Base-by-base conservation (phyloP, 1,284 basidiomycete genomes). In the Ceraceosorus guamensis region DNA sequence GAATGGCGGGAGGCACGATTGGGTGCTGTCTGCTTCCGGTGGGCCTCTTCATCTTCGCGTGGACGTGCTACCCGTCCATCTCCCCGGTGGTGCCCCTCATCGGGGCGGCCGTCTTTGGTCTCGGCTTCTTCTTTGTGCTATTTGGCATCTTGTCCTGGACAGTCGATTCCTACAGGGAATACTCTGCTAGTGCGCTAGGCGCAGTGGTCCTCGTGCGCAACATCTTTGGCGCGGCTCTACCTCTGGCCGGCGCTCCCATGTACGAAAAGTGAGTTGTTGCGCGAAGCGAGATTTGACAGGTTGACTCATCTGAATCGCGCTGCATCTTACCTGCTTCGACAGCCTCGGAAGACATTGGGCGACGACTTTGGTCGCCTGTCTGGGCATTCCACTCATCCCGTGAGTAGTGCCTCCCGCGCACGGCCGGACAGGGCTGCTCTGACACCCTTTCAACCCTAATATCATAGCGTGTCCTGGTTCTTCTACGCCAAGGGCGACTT, bases 11-110 rank as follows among this genome's bases (percentile, higher is more conserved):
- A 14, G 55, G 66, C 11, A 52, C 66, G 1, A 66, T 67, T 61
- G 71, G 61, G 6, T 71, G 68, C 11, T 63, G 63, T 6, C 16
- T 76, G 48, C 65, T 71, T 11, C 72, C 72, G 8, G 41, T 70
- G 16, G 70, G 72, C 3, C 55, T 75, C n/a, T 68, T 73, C 58
- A 59, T 75, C 46, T 70, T 68, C 5, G 69, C 72, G 8, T 73
- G 71, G 71, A 75, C 71, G 7, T 66, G 60, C 37, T 71, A 69
- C 50, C 49, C 58, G 31, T 35, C 52, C 16, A 43, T 73, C 18
- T 61, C 61, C 7, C 71, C 59, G 53, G 63, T 75, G 13, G 71
- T 71, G 4, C 73, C 73, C 18, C 16, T 69, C 5, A 3, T 57
- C 52, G 31, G 62, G 50, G 33, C 56, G 44, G 67, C 65, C 14